Percentiles rank a stretch among this genome's conserved stretches.
These are phyloP conservation scores for Cylindrotheca fusiformis DNA, from an alignment of 108 stramenopile genomes.

Conservation along the genomic window DNA sequence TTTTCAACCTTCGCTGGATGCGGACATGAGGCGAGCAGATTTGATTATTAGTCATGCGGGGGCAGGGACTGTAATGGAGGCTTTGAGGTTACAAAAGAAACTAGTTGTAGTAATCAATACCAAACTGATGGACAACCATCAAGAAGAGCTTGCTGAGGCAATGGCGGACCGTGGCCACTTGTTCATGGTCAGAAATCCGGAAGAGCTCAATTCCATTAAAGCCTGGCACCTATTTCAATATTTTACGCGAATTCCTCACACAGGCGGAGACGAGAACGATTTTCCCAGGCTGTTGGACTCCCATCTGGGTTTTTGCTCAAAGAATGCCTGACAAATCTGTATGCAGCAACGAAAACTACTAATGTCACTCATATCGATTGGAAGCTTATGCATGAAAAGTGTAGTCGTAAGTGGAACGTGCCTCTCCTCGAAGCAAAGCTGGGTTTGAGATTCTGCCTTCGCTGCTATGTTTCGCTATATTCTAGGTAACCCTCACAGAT, in stretches of 20 bases:
- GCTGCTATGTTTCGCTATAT: no score
- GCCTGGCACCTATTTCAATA: conserved; percentile 38
- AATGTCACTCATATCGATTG: no score
- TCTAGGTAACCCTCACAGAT: no score
- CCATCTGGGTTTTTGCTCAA: conserved; percentile 23
- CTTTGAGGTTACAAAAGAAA: conserved; percentile 38
- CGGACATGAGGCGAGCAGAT: conserved; percentile 83
- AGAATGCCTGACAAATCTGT: no score
- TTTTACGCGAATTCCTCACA: conserved; percentile 29
- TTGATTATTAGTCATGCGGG: conserved; percentile 91
- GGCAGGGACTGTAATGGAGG: conserved; percentile 93
- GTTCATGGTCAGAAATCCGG: conserved; percentile 42
- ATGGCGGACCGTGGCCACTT: conserved; percentile 66
- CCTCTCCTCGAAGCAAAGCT: no score
- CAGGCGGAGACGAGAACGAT: conserved; percentile 27
- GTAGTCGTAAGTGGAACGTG: no score
- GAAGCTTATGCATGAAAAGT: no score
- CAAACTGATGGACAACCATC: conserved; percentile 94
- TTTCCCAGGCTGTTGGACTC: conserved; percentile 43
- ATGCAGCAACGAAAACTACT: no score
- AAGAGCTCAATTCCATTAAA: conserved; percentile 10
- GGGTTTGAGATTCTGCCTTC: no score
- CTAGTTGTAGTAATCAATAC: conserved; percentile 89
- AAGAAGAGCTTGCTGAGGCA: conserved; percentile 87
- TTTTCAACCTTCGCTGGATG: conserved; percentile 65